phyloP scores from a whole-genome alignment of 1,139 yeast species.

The Casaregolazyma lundiana region DNA sequence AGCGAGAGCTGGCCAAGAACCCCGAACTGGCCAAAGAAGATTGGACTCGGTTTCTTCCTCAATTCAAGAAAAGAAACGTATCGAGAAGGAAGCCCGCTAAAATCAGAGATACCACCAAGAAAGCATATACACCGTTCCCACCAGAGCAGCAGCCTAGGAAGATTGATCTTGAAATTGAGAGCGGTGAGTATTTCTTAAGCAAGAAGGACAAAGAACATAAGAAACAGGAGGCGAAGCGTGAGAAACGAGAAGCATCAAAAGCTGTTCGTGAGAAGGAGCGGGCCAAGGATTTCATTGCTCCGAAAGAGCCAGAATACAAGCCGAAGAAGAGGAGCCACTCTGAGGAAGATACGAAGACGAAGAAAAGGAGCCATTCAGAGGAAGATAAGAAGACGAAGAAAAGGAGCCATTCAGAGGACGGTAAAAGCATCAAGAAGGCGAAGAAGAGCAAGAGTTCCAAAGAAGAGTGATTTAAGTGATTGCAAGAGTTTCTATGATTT shows the following conservation, averaged over 20 bases:
- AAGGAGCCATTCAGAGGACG: slow-evolving; percentile 14
- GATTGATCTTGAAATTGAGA: slow-evolving; percentile 94
- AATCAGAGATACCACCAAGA: slow-evolving; percentile 51
- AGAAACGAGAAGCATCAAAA: slow-evolving; percentile 68
- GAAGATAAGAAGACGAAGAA: slow-evolving; percentile 22
- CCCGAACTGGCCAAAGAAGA: slow-evolving; percentile 95
- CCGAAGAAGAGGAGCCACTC: slow-evolving; percentile 21
- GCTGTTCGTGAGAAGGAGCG: slow-evolving; percentile 65
- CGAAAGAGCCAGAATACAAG: slow-evolving; percentile 59
- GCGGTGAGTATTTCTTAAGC: slow-evolving; percentile 96
- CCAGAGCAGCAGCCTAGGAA: slow-evolving; percentile 96
- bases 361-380: slow-evolving; percentile 26
- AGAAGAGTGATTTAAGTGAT: not conserved
- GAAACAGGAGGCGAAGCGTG: slow-evolving; percentile 71
- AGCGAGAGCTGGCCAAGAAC: slow-evolving; percentile 87
- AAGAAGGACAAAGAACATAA: slow-evolving; percentile 73
- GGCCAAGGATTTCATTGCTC: slow-evolving; percentile 77
- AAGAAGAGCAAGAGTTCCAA: slow-evolving; percentile 11
- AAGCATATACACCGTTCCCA: slow-evolving; percentile 97
- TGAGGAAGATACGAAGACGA: slow-evolving; percentile 25
- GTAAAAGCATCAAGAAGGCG: slow-evolving; percentile 5
- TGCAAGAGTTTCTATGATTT: not conserved
- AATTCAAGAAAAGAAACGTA: slow-evolving; percentile 93
- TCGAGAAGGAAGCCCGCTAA: slow-evolving; percentile 86
- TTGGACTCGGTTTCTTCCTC: slow-evolving; percentile 96